phyloP scores from a whole-genome alignment of 768 basidiomycete species.

The Fomitopsis pulvina region DNA sequence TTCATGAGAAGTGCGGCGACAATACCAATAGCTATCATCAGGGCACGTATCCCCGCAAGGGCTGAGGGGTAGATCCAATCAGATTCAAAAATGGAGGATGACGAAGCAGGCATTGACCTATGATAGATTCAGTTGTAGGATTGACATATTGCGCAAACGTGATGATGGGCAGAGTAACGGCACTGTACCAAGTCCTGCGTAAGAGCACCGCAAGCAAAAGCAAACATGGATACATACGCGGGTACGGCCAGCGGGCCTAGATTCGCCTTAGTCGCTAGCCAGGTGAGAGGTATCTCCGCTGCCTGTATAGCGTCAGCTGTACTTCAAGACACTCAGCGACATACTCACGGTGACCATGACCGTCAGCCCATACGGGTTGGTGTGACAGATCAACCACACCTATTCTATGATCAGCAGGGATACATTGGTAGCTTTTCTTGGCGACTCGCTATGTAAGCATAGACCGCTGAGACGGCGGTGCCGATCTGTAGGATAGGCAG shows the following conservation, averaged over 20 bases:
- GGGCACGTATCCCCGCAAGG: slow-evolving; percentile 32
- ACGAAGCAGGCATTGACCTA: slow-evolving; percentile 18
- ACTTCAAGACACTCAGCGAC: neutral
- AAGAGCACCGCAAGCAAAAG: neutral
- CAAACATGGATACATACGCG: slow-evolving; percentile 27
- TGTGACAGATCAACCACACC: slow-evolving; percentile 33
- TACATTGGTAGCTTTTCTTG: neutral
- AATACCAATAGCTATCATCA: slow-evolving; percentile 39
- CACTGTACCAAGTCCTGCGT: slow-evolving; percentile 19
- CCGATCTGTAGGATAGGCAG: slow-evolving; percentile 17
- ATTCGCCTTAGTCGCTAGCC: slow-evolving; percentile 33
- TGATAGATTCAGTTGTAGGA: slow-evolving; percentile 21
- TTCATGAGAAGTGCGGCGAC: slow-evolving; percentile 38
- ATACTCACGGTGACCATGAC: slow-evolving; percentile 30
- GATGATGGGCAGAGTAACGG: slow-evolving; percentile 38
- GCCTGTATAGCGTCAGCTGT: slow-evolving; percentile 20
- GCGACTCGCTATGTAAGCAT: slow-evolving; percentile 27
- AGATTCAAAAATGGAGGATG: neutral
- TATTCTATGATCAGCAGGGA: neutral
- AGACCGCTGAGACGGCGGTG: slow-evolving; percentile 25
- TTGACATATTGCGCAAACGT: slow-evolving; percentile 24
- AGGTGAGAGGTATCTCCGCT: slow-evolving; percentile 39
- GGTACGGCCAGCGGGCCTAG: slow-evolving; percentile 37
- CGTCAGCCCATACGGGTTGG: slow-evolving; percentile 38
- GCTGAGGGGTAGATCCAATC: slow-evolving; percentile 19